Evolutionary conservation across 305 asterid genomes (phyloP).

Genomic region (Salvia sclarea): DNA sequence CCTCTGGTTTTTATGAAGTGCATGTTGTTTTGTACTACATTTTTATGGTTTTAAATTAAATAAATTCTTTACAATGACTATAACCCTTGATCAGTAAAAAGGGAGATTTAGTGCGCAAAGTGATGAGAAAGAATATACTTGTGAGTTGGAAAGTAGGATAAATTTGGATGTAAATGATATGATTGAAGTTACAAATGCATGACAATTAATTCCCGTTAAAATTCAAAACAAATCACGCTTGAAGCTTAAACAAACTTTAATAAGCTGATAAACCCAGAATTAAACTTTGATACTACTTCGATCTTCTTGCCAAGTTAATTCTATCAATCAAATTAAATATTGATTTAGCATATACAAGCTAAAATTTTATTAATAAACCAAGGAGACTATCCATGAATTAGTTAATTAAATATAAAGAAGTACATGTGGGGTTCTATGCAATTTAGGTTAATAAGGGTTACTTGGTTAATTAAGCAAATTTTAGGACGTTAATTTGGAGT

Average conservation of each 20-base stretch:
- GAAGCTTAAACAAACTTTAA: neutral
- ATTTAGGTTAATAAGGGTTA: slow-evolving; percentile 23
- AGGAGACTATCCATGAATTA: neutral
- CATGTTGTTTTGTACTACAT: too few relatives aligned
- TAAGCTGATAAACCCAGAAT: neutral
- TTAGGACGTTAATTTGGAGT: slow-evolving; percentile 25
- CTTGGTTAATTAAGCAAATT: slow-evolving; percentile 24
- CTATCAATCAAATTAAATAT: too few relatives aligned
- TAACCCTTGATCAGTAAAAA: too few relatives aligned
- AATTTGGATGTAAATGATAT: neutral
- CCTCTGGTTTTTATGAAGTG: too few relatives aligned
- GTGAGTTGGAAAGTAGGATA: neutral
- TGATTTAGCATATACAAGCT: too few relatives aligned
- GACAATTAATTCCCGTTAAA: neutral
- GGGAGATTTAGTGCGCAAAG: too few relatives aligned
- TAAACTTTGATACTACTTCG: neutral
- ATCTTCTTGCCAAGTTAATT: too few relatives aligned
- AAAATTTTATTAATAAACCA: neutral
- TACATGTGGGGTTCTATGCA: slow-evolving; percentile 7
- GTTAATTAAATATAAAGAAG: neutral
- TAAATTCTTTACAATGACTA: too few relatives aligned
- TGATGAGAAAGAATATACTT: too few relatives aligned
- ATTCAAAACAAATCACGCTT: neutral
- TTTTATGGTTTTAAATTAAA: too few relatives aligned
- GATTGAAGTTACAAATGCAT: neutral